phyloP scores from a whole-genome alignment of 179 eudicot species.

The Amaranthus tricolor region DNA sequence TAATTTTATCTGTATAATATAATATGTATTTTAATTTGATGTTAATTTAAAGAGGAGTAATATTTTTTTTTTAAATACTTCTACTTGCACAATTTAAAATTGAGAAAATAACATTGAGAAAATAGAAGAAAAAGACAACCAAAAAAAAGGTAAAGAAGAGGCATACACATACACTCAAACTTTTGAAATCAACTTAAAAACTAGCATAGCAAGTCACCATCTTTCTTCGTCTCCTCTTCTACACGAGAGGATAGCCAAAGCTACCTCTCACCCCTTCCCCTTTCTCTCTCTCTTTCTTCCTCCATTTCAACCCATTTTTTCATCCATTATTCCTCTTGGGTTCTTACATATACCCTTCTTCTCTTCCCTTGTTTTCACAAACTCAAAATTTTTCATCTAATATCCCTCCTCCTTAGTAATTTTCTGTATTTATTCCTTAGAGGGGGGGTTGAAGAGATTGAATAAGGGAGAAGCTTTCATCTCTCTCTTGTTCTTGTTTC shows the following conservation, averaged over 20 bases:
- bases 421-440: conserved; percentile 16
- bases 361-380: conserved; percentile 17
- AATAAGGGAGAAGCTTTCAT: conserved; percentile 54
- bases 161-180: neutral
- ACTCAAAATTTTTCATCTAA: neutral
- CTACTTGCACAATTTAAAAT: too few species aligned
- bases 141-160: neutral
- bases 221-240: conserved; percentile 55
- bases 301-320: conserved; percentile 23
- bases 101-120: neutral
- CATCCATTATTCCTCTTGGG: neutral
- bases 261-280: conserved; percentile 27
- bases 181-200: conserved; percentile 28
- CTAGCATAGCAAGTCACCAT: conserved; percentile 49
- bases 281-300: conserved; percentile 12
- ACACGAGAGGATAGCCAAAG: conserved; percentile 66
- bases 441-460: conserved; percentile 23
- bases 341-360: conserved; percentile 16
- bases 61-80: too few species aligned
- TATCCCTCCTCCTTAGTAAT: neutral
- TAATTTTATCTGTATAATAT: too few species aligned
- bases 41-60: too few species aligned
- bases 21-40: too few species aligned
- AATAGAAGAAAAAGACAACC: neutral
- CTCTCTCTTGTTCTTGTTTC: conserved; percentile 51